Conservation (phyloP, 2,329 filamentous ascomycete genomes). For the Aspergillus quadrilineatus region DNA sequence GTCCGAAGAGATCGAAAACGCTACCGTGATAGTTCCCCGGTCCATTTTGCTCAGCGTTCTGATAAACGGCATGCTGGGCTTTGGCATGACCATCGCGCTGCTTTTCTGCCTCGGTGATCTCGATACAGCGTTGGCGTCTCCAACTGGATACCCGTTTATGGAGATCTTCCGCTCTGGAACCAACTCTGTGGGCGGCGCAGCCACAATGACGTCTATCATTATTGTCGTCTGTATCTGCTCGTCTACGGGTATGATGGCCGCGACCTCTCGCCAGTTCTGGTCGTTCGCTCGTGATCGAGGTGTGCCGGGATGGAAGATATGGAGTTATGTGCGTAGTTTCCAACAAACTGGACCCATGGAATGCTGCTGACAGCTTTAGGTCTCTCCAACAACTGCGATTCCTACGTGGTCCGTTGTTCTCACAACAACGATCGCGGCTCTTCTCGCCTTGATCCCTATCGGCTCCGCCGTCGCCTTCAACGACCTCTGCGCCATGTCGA, state of each 20-base stretch:
- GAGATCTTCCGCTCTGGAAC: slow-evolving; percentile 36
- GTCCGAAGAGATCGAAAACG: slow-evolving; percentile 44
- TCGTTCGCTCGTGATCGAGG: slow-evolving; percentile 30
- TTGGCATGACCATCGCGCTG: slow-evolving; percentile 40
- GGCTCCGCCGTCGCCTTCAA: slow-evolving; percentile 34
- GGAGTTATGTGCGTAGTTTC: neutral
- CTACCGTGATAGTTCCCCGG: slow-evolving; percentile 36
- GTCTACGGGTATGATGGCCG: slow-evolving; percentile 38
- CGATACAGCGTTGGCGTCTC: slow-evolving; percentile 24
- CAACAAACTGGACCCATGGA: no score
- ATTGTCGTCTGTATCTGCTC: slow-evolving; percentile 32
- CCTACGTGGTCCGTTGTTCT: slow-evolving; percentile 27
- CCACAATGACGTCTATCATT: slow-evolving; percentile 28
- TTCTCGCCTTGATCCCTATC: slow-evolving; percentile 36
- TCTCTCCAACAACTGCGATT: slow-evolving; percentile 27
- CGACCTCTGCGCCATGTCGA: slow-evolving; percentile 35
- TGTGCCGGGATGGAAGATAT: slow-evolving; percentile 30
- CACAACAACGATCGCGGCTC: slow-evolving; percentile 27
- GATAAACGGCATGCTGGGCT: slow-evolving; percentile 40
- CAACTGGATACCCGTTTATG: slow-evolving; percentile 40
- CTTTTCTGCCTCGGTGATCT: slow-evolving; percentile 42
- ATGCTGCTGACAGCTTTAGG: slow-evolving; percentile 8
- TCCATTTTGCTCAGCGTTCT: slow-evolving; percentile 38
- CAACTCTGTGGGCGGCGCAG: slow-evolving; percentile 26
- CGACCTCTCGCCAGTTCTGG: slow-evolving; percentile 46